Conservation (phyloP, 1,284 basidiomycete species). For the Rhodotorula sp. region DNA sequence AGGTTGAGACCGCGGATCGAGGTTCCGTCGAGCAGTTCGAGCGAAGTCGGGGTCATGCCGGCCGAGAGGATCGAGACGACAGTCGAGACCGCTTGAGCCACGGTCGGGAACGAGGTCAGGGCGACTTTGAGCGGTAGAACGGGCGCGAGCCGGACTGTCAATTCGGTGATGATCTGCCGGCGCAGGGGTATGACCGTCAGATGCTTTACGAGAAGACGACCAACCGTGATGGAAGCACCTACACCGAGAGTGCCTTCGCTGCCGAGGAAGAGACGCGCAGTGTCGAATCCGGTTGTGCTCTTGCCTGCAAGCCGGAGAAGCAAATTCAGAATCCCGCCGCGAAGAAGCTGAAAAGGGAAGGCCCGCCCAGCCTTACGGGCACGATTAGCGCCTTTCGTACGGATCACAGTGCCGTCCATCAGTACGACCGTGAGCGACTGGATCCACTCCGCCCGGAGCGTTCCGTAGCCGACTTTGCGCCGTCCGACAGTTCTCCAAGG, state of each 20-base stretch:
- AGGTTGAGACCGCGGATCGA: conserved; percentile 59
- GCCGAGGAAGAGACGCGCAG: conserved; percentile 80
- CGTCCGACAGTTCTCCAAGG: too few relatives aligned
- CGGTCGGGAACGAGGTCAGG: conserved; percentile 54
- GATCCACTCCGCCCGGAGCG: conserved; percentile 47
- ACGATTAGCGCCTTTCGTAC: conserved; percentile 60
- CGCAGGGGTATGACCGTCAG: too few relatives aligned
- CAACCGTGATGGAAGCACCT: conserved; percentile 42
- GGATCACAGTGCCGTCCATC: conserved; percentile 86
- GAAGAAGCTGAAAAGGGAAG: too few relatives aligned
- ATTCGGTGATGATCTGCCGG: conserved; percentile 50
- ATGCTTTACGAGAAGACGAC: not conserved
- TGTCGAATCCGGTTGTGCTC: conserved; percentile 40
- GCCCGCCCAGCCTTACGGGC: conserved; percentile 14
- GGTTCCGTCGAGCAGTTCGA: conserved; percentile 68
- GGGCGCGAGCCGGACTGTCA: conserved; percentile 73
- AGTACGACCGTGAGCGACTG: conserved; percentile 66
- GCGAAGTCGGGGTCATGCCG: conserved; percentile 56
- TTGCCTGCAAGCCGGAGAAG: conserved; percentile 53
- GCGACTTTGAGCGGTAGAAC: conserved; percentile 66
- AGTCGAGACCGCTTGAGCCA: conserved; percentile 62
- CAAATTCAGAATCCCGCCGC: not conserved
- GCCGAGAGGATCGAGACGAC: conserved; percentile 61
- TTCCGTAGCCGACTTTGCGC: conserved; percentile 72
- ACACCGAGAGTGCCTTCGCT: conserved; percentile 85